Base-by-base conservation (phyloP, 2,329 filamentous ascomycete genomes). In the Apiospora malaysiana region DNA sequence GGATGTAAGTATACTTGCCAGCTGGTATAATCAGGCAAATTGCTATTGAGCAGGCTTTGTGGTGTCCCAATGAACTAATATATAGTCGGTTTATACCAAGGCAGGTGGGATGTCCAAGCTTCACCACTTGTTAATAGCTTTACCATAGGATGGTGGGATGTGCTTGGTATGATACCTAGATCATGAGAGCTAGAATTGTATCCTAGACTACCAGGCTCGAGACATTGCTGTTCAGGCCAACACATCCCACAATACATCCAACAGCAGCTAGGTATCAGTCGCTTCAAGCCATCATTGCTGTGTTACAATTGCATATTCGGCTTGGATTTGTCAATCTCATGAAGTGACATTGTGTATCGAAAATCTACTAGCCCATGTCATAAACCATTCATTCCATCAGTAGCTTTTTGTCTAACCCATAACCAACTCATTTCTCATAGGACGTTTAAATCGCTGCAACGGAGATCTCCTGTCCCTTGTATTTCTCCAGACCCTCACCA, bases 401-500 rank as follows among this genome's bases (percentile, higher is more conserved):
- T 23, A 10, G 27, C 9, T 63, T 63, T 63, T 63, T 37, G 27
- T n/a, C 32, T 40, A 40, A 40, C 3, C 32, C 56, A 37, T 63
- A 40, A 63, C 56, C 56, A 23, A 37, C 6, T 18, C 32, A 23
- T 63, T 32, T 32, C 27, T 12, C 6, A 6, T 10, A n/a, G 56
- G 56, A 6, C 32, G 23, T 9, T 23, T 74, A 79, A 71, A 79
- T 79, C 25, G 74, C 71, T 59, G 27, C 45, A 51, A 74, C 73
- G 9, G 75, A 74, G 42, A 79, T 77, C 43, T 75, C 75, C 77
- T 85, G 86, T 72, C 87, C 87, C 71, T 83, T 85, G 71, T 89
- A 81, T 47, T 85, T 82, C 70, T 89, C 88, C 9, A 92, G 81
- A 43, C 89, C 90, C 80, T 92, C 90, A 71, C 90, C 90, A 71